A percentile compares a stretch with the other conserved stretches of the same genome.
These are phyloP conservation scores for Coemansia sp. DNA, from an alignment of 192 early-diverging fungal species.

Conservation along the genomic window DNA sequence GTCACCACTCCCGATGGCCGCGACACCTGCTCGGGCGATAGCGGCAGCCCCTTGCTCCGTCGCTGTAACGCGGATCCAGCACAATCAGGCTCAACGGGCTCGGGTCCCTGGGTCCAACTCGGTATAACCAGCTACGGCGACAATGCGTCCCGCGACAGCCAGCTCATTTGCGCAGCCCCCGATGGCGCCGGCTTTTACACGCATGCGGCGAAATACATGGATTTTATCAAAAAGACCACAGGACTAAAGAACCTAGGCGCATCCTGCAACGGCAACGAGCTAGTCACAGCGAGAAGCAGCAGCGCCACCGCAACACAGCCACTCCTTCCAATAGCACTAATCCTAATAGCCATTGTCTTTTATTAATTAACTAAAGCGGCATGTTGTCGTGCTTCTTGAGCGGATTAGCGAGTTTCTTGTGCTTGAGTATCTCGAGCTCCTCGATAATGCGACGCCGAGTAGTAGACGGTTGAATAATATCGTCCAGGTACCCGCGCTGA, in stretches of 20 bases:
- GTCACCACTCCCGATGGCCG: constrained; percentile 45
- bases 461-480: constrained; percentile 67
- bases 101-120: constrained; percentile 43
- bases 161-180: constrained; percentile 32
- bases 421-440: constrained; percentile 76
- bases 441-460: constrained; percentile 85
- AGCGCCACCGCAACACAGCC: neutral
- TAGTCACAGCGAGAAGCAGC: constrained; percentile 3
- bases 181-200: constrained; percentile 55
- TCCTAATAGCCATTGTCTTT: neutral
- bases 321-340: neutral
- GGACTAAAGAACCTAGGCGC: constrained; percentile 28
- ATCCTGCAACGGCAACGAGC: constrained; percentile 29
- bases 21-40: constrained; percentile 50
- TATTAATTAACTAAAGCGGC: constrained; percentile 63
- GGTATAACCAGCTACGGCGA: constrained; percentile 56
- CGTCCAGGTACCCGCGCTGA: constrained; percentile 79
- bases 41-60: constrained; percentile 41
- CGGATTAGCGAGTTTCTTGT: constrained; percentile 75
- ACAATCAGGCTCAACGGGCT: neutral
- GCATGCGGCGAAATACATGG: constrained; percentile 40
- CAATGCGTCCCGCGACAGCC: constrained; percentile 1
- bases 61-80: constrained; percentile 12
- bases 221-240: constrained; percentile 42
- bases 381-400: constrained; percentile 95